phyloP scores from a whole-genome alignment of 257 asterid species.

The Anisodus tanguticus region DNA sequence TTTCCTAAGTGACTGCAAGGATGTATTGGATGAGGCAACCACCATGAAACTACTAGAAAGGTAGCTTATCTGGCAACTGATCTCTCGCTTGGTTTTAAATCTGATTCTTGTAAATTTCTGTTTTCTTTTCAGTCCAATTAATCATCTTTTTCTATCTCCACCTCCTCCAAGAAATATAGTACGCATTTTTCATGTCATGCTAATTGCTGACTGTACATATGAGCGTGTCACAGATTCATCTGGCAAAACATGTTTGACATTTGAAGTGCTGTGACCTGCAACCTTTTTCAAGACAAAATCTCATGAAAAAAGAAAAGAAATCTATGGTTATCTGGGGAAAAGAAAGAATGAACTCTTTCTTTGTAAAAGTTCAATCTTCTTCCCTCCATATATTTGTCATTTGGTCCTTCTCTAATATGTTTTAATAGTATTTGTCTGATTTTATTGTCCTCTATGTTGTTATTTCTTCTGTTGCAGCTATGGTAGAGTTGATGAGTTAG shows the following conservation, averaged over 20 bases:
- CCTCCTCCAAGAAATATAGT: background rate
- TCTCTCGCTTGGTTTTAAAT: conserved; percentile 16
- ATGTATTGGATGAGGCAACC: conserved; percentile 95
- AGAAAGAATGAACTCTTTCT: background rate
- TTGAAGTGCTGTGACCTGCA: conserved; percentile 6
- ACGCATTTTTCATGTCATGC: conserved; percentile 3
- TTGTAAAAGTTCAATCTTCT: background rate
- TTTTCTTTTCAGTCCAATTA: background rate
- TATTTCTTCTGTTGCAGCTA: conserved; percentile 58
- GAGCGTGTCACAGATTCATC: background rate
- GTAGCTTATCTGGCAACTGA: conserved; percentile 46
- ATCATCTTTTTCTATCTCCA: background rate
- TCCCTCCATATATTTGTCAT: background rate
- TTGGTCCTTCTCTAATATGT: conserved; percentile 9
- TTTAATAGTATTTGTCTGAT: background rate
- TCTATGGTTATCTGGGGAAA: background rate
- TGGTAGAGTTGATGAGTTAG: conserved; percentile 96
- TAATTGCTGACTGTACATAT: background rate
- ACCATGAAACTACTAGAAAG: conserved; percentile 93
- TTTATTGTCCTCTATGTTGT: background rate
- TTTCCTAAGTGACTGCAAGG: conserved; percentile 91
- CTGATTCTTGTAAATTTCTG: background rate
- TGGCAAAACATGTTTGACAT: background rate
- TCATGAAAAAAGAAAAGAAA: background rate
- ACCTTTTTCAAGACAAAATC: background rate